Conservation (phyloP, 2,329 filamentous ascomycete species). For the Sporothrix brasiliensis region DNA sequence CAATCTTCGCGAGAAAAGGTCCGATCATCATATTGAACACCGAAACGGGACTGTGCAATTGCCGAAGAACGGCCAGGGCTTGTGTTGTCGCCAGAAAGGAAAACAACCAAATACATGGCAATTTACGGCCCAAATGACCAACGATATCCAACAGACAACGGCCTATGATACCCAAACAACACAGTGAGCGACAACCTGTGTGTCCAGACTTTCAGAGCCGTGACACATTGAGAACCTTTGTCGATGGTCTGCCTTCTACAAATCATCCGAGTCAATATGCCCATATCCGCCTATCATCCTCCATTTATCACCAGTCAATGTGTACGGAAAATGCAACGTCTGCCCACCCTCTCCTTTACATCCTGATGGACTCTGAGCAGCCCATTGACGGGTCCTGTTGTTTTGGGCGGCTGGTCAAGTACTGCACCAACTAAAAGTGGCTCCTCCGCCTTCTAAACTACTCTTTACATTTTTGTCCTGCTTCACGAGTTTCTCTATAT, state of each 20-base stretch:
- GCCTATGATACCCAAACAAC: slow-evolving; percentile 5
- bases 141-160: not conserved
- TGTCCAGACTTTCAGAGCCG: not conserved
- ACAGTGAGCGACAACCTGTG: not conserved
- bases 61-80: slow-evolving; percentile 10
- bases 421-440: not conserved
- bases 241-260: no score
- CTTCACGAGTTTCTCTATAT: not conserved
- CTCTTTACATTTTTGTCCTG: not conserved
- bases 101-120: not conserved
- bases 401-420: not conserved
- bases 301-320: not conserved
- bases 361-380: not conserved
- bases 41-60: not conserved
- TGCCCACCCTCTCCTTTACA: not conserved
- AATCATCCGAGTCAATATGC: not conserved
- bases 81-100: not conserved
- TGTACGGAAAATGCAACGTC: not conserved
- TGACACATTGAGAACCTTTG: not conserved
- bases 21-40: slow-evolving; percentile 18
- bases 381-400: not conserved
- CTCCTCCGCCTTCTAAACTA: not conserved
- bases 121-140: not conserved
- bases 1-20: not conserved
- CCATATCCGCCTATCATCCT: not conserved